Evolutionary conservation across 768 basidiomycete genomes (phyloP), one percentile per base, ranked within the genome.

Genomic region (Trametes cinnabarina): DNA sequence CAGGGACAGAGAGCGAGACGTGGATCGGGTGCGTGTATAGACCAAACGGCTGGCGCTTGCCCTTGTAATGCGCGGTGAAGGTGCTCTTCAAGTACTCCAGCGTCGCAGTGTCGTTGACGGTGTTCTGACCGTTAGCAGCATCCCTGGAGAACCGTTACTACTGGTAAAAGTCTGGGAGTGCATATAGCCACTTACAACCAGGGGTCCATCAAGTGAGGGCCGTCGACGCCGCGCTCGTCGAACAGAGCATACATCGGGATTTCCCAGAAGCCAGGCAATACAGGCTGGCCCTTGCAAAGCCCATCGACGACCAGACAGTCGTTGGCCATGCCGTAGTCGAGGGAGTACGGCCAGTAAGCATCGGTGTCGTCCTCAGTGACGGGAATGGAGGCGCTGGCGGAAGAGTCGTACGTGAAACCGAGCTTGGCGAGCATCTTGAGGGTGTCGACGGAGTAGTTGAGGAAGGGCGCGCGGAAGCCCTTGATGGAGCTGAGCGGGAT

Each of bases 1-100:
- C 87, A 17, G 89, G 87, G 59, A 87, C 84, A 2, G 78, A 79
- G 17, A 69, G 75, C 83, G 87, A 81, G 46, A 89, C 68, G 74
- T 91, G 88, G 67, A 92, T 87, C 28, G 89, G 89, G 70, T 92
- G 90, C 2, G 87, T 87, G 69, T 91, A 92, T 25, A 92, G 75
- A 43, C 90, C 90, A 56, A 92, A 82, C 0, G 90, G 90, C 67
- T 90, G 88, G 14, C 88, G 79, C 66, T 88, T 89, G 49, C 78
- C 79, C 60, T 79, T 84, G 71, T 92, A 91, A 71, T 91, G 89
- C 47, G 73, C 83, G 1, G 77, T 84, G 71, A 92, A 92, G 0
- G 88, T 88, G 49, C 70, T 78, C 74, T 90, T 75, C 84, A 91
- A 85, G 73, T 88, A 91, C 50, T 74, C 77, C 4, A 90, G 74